These are phyloP conservation scores for Cadophora malorum DNA, from an alignment of 2,329 filamentous ascomycete species.

Conservation along the genomic window DNA sequence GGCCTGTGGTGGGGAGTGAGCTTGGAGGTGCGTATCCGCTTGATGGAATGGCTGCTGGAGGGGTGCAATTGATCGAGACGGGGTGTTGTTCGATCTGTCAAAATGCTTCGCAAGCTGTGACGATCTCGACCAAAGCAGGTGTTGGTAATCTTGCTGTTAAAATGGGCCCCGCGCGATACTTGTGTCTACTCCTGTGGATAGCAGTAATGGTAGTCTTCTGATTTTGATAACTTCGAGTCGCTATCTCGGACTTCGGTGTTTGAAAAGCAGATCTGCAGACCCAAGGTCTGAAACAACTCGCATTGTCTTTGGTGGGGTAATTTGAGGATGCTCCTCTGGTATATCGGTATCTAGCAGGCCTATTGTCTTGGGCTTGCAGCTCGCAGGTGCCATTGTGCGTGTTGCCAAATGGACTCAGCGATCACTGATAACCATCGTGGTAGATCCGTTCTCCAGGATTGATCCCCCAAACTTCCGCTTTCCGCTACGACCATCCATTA, in stretches of 20 bases:
- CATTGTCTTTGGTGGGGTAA: too few relatives aligned
- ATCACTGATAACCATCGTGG: too few relatives aligned
- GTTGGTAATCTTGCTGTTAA: not conserved
- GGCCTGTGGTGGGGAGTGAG: conserved; percentile 1
- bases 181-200: not conserved
- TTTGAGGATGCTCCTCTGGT: too few relatives aligned
- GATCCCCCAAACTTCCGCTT: not conserved
- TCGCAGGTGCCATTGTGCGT: too few relatives aligned
- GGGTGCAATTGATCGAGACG: not conserved
- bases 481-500: not conserved
- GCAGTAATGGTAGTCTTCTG: not conserved
- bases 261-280: too few relatives aligned
- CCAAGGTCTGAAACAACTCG: too few relatives aligned
- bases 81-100: not conserved
- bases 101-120: not conserved
- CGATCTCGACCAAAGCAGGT: not conserved
- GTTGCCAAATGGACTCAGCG: too few relatives aligned
- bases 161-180: not conserved
- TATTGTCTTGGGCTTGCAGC: too few relatives aligned
- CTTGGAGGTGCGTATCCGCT: not conserved
- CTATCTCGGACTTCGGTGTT: too few relatives aligned
- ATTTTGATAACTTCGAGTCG: too few relatives aligned
- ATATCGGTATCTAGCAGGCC: too few relatives aligned
- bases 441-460: not conserved
- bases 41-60: conserved; percentile 2